A percentile compares a stretch with the other conserved stretches of the same genome.
Evolutionary conservation across 176 grass and related monocot species (phyloP).

Genomic region (Aegilops speltoides): DNA sequence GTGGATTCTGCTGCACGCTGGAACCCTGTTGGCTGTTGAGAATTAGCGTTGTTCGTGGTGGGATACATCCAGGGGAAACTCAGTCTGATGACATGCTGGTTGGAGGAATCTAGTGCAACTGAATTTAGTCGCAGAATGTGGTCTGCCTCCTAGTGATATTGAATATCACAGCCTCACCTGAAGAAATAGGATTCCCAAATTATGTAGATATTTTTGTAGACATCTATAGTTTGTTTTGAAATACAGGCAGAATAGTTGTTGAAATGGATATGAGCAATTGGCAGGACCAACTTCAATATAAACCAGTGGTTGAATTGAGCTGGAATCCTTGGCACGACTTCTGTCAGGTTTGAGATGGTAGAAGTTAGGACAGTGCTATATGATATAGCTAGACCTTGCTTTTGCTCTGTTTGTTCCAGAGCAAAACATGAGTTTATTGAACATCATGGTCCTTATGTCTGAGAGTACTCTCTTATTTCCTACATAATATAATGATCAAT

Average conservation of each 20-base stretch:
- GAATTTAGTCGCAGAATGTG: not conserved
- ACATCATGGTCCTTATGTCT: slow-evolving; percentile 3
- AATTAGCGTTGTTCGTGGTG: not conserved
- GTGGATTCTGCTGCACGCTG: not conserved
- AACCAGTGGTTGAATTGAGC: slow-evolving; percentile 4
- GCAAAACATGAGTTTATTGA: not conserved
- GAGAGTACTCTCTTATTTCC: not conserved
- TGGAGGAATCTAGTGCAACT: not conserved
- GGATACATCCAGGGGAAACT: not conserved
- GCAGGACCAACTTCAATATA: not conserved
- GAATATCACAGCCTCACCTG: not conserved
- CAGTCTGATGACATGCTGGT: not conserved
- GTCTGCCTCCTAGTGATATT: slow-evolving; percentile 4
- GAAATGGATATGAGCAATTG: not conserved
- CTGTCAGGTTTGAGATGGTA: slow-evolving; percentile 4
- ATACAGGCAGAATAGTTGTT: not conserved
- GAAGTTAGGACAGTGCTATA: not conserved
- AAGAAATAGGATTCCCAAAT: not conserved
- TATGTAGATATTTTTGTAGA: not conserved
- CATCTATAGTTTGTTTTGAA: not conserved
- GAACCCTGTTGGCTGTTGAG: not conserved
- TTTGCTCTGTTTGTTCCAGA: not conserved
- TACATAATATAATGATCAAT: not conserved
- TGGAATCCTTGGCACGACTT: not conserved
- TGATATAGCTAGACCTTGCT: not conserved